Evolutionary conservation across 164 flowering plant genomes (phyloP).

Genomic region (Liquidambar formosana): DNA sequence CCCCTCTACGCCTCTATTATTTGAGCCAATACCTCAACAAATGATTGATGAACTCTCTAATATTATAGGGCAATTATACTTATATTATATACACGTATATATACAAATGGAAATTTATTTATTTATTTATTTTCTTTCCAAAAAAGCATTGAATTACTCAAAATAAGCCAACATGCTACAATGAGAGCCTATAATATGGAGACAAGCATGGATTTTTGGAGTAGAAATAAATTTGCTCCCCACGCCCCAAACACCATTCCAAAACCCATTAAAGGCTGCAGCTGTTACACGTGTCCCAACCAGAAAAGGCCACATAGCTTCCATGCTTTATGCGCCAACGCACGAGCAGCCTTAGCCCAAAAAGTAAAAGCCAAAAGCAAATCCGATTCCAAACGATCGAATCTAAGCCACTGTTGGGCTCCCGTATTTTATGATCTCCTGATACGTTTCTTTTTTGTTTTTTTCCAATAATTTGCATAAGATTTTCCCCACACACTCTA

Average conservation of each 20-base stretch:
- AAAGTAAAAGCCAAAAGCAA: slow-evolving; percentile 22
- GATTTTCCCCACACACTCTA: background rate
- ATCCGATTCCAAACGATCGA: slow-evolving; percentile 21
- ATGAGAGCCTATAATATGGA: background rate
- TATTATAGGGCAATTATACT: too few species aligned
- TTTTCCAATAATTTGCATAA: too few species aligned
- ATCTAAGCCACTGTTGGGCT: slow-evolving; percentile 15
- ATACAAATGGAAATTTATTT: too few species aligned
- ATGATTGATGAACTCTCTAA: too few species aligned
- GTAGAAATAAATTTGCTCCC: slow-evolving; percentile 20
- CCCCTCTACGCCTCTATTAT: too few species aligned
- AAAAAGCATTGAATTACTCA: too few species aligned
- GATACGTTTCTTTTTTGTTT: background rate
- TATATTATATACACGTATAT: too few species aligned
- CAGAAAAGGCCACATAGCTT: background rate
- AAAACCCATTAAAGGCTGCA: background rate
- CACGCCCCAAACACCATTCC: slow-evolving; percentile 12
- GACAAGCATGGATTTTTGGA: slow-evolving; percentile 21
- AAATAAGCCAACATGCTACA: background rate
- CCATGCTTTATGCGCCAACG: slow-evolving; percentile 20
- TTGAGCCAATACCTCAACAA: too few species aligned
- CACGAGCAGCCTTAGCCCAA: slow-evolving; percentile 13
- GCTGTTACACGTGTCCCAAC: slow-evolving; percentile 1
- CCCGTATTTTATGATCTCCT: background rate
- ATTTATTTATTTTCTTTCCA: too few species aligned